Evolutionary conservation across 371 early-diverging fungal genomes (phyloP), one percentile per base, ranked within the genome.

Genomic region (Rhizopus microsporus): DNA sequence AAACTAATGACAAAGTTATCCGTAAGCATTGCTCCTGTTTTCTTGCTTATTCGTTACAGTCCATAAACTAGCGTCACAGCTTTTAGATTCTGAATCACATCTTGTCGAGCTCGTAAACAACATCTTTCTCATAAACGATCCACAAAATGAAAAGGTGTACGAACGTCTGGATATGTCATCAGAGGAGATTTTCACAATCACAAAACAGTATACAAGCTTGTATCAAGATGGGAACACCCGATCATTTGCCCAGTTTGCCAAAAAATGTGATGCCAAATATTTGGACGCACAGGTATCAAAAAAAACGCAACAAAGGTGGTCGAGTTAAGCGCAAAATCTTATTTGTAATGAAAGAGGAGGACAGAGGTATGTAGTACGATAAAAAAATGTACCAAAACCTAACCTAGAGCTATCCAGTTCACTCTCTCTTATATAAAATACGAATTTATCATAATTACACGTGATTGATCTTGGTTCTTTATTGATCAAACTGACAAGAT

Each of bases 1-100:
- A 51, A 39, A 51, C 52, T 29, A 51, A 51, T 39, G 39, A 53
- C 42, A 53, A 53, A 38, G 42, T 53, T 42, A 15, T 53, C 53
- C 53, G 43, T 53, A 53, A 53, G 53, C 42, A 43, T 53, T 40
- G 42, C 32, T 43, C 53, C 43, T 53, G 42, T 53, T 53, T 53
- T 53, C 53, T 53, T 53, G 42, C 33, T 53, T 42, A 43, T 15
- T 53, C 32, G 42, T 53, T 53, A 53, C 39, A 37, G 37, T 12
- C 3, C 37, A 37, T 37, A 12, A 37, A 12, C 37, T 37, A 37
- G 3, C 12, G 39, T 17, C 39, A 38, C 51, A 51, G 23, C 51
- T 51, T 51, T 51, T 51, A 51, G 51, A 51, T 38, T 51, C 39
- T 38, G 51, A 35, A 29, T 51, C 51, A 37, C 51, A 51, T 39